Base-by-base conservation (phyloP, 805 yeast genomes). In the Pichia californica region DNA sequence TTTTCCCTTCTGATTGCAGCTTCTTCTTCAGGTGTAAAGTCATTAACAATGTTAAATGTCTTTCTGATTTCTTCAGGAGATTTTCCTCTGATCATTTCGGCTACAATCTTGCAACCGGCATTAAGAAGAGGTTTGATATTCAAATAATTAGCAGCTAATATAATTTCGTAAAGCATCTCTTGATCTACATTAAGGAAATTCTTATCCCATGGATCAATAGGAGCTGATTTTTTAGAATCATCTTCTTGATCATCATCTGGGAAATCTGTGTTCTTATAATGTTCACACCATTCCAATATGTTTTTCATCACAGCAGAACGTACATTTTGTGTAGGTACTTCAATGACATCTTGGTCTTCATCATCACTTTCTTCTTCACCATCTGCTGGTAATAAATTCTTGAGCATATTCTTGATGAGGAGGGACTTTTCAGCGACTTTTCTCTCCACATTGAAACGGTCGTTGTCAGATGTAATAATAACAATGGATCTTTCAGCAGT, bases 211-310 rank as follows among this genome's bases (percentile, higher is more conserved):
- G 88, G 88, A 49, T 84, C 91, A 40, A 91, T 88, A 4, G 95
- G 96, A 2, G 88, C 88, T n/a, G 91, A 74, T 59, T 85, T 86
- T 61, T 84, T 79, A 20, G 86, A 76, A 53, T 87, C 95, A 42
- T 83, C 89, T 50, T 87, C 96, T 45, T 79, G 87, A 42, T 82
- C 89, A 38, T 75, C 79, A 49, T 81, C 88, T 16, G 86, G 85
- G 64, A 81, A 81, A 16, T 70, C 71, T 9, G 84, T 76, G 59
- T 86, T 88, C 62, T 82, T 84, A 70, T 91, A 96, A 62, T 91
- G 93, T 58, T 86, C 94, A 56, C 96, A 88, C 94, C 96, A 91
- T 61, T 91, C 96, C 42, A 91, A 71, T n/a, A 91, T 91, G 60
- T 88, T 88, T 62, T 83, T 79, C 66, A 91, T 72, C 18, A 91